Base-by-base conservation (phyloP, 805 yeast genomes). In the Zygoascus bituminiphila region DNA sequence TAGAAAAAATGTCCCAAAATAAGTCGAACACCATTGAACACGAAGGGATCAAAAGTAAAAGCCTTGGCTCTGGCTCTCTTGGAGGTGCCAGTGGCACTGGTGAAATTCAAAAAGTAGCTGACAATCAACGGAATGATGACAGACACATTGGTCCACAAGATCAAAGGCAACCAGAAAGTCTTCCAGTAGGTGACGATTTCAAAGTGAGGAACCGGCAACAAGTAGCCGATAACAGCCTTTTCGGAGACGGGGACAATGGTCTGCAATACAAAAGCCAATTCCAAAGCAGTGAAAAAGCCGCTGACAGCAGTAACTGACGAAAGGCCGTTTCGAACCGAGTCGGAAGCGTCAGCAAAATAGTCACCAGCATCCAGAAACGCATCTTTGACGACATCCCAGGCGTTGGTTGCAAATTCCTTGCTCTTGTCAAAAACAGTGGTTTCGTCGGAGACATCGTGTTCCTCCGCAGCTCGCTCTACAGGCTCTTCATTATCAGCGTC, bases 1-100 rank as follows among this genome's bases (percentile, higher is more conserved):
- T 57, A 40, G 60, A 52, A 26, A 39, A 58, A 19, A 33, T 68
- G 71, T 52, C 69, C 67, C 22, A 72, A 52, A 51, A 77, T 57
- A 25, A 73, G 60, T 60, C 78, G 77, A 46, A 69, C 52, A 55
- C 79, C 62, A 49, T 74, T 74, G 61, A 75, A 78, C 44, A 72
- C 64, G 53, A 79, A 70, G 38, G 84, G 83, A 61, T 79, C 85
- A 61, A 61, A 71, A 44, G 58, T 63, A 60, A 66, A 44, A 21
- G 42, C 48, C 35, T 40, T 31, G 40, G 48, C 46, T 15, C 40
- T 26, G 44, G 33, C 49, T 39, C 42, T 46, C 45, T 51, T 40
- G 46, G 49, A 12, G 43, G 44, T 15, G 43, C 26, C 46, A 26
- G 46, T 22, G 41, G 49, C 48, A 17, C 51, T 48, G 23, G 68